These are phyloP conservation scores for Piedraia hortae DNA, from an alignment of 2,329 filamentous ascomycete species.

Conservation along the genomic window DNA sequence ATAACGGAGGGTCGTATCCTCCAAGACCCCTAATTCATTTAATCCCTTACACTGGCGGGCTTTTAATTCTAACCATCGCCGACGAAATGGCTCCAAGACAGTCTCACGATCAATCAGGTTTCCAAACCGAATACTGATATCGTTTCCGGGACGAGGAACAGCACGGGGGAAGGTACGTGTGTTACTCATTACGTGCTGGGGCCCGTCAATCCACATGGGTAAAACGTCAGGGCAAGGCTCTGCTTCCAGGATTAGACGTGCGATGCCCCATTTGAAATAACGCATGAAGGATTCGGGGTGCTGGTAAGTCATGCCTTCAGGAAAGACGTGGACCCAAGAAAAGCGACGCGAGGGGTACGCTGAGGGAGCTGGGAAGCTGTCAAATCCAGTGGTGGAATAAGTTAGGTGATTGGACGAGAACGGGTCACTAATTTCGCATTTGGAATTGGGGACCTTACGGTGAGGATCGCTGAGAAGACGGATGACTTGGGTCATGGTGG, in stretches of 20 bases:
- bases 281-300: constrained; percentile 51
- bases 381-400: constrained; percentile 38
- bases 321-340: constrained; percentile 85
- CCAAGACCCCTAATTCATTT: constrained; percentile 27
- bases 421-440: constrained; percentile 17
- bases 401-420: constrained; percentile 25
- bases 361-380: constrained; percentile 43
- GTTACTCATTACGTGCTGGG: constrained; percentile 71
- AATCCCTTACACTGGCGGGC: constrained; percentile 20
- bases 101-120: constrained; percentile 45
- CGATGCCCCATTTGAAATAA: constrained; percentile 96
- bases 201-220: constrained; percentile 83
- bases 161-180: constrained; percentile 52
- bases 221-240: constrained; percentile 70
- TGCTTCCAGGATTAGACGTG: constrained; percentile 68
- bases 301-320: constrained; percentile 85
- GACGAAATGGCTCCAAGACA: constrained; percentile 51
- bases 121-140: constrained; percentile 50
- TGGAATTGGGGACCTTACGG: constrained; percentile 1
- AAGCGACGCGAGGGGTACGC: constrained; percentile 40
- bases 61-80: constrained; percentile 43
- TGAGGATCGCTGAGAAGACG: constrained; percentile 39
- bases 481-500: constrained; percentile 64
- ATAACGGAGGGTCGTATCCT: constrained; percentile 38
- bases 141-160: constrained; percentile 45